Conservation (phyloP, 2,329 filamentous ascomycete genomes). For the Pyrenochaeta sp. region DNA sequence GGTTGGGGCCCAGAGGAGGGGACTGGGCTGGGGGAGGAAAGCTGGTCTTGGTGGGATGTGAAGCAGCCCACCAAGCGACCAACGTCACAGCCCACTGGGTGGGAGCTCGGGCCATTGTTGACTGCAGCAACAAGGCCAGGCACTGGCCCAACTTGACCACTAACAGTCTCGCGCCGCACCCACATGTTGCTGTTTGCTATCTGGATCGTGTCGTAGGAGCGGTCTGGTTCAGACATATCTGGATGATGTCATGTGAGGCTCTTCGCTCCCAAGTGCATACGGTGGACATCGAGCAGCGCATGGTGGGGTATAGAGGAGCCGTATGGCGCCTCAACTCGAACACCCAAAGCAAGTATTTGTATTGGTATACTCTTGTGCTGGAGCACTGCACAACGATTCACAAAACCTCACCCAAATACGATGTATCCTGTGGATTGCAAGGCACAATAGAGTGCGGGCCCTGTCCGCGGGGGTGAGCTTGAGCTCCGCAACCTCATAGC, state of each 20-base stretch:
- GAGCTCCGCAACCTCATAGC: conserved; percentile 6
- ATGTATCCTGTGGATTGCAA: too few relatives aligned
- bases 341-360: too few relatives aligned
- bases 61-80: conserved; percentile 16
- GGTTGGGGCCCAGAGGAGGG: conserved; percentile 9
- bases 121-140: conserved; percentile 11
- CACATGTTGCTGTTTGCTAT: conserved; percentile 18
- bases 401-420: too few relatives aligned
- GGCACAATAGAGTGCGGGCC: conserved; percentile 8
- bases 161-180: conserved; percentile 18
- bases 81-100: conserved; percentile 17
- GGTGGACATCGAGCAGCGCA: too few relatives aligned
- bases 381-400: too few relatives aligned
- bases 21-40: conserved; percentile 21
- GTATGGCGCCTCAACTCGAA: too few relatives aligned
- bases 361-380: too few relatives aligned
- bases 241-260: too few relatives aligned
- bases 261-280: too few relatives aligned
- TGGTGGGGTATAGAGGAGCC: too few relatives aligned
- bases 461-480: conserved; percentile 25
- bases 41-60: conserved; percentile 20
- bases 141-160: conserved; percentile 18
- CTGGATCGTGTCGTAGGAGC: too few relatives aligned
- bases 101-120: conserved; percentile 9
- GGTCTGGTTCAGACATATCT: too few relatives aligned